phyloP scores from a whole-genome alignment of 2,329 filamentous ascomycete species.

The Trichophyton simii region DNA sequence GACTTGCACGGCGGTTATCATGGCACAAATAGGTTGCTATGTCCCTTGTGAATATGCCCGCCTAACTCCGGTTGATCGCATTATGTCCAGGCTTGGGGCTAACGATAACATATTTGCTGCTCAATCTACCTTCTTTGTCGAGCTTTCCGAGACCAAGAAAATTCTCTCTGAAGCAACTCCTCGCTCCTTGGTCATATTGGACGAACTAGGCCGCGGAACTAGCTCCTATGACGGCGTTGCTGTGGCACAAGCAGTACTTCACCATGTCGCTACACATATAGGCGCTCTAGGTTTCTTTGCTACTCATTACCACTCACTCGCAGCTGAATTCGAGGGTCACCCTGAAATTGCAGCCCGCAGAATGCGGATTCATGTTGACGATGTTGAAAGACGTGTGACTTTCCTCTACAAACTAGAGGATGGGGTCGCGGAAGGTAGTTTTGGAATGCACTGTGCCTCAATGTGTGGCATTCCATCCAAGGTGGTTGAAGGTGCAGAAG shows the following conservation, averaged over 20 bases:
- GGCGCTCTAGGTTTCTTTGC: slow-evolving; percentile 94
- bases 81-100: slow-evolving; percentile 95
- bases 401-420: slow-evolving; percentile 91
- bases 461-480: slow-evolving; percentile 88
- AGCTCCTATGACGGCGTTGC: slow-evolving; percentile 93
- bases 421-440: slow-evolving; percentile 89
- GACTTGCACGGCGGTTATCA: slow-evolving; percentile 92
- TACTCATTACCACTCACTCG: slow-evolving; percentile 91
- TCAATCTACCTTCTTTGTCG: slow-evolving; percentile 96
- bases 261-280: slow-evolving; percentile 85
- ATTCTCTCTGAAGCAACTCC: slow-evolving; percentile 89
- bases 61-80: slow-evolving; percentile 84
- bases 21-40: slow-evolving; percentile 92
- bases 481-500: slow-evolving; percentile 76
- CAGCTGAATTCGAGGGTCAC: slow-evolving; percentile 77
- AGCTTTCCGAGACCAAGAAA: slow-evolving; percentile 95
- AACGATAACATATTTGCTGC: slow-evolving; percentile 99
- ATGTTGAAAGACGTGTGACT: slow-evolving; percentile 70
- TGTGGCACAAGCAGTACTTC: slow-evolving; percentile 91
- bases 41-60: slow-evolving; percentile 71
- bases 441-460: slow-evolving; percentile 96
- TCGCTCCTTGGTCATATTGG: slow-evolving; percentile 86
- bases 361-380: slow-evolving; percentile 93
- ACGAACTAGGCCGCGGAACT: slow-evolving; percentile 89
- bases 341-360: slow-evolving; percentile 75